Conservation (phyloP, 2,329 filamentous ascomycete species). For the Aspergillus pseudoterreus region DNA sequence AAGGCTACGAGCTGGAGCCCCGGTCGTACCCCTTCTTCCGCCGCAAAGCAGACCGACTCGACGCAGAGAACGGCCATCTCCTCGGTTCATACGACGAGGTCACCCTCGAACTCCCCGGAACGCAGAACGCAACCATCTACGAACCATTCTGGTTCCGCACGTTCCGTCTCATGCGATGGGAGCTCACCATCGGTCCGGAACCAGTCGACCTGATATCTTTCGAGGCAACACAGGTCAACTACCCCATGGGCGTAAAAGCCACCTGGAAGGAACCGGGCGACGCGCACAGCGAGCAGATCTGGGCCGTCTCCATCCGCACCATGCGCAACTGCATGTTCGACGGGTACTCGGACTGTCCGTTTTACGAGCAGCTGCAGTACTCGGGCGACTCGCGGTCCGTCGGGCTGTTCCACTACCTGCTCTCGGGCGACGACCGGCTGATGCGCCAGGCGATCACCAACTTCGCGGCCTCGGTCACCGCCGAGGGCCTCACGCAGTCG, state of each 20-base stretch:
- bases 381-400: conserved; percentile 22
- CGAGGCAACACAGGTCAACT: conserved; percentile 32
- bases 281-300: conserved; percentile 19
- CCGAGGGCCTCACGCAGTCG: conserved; percentile 27
- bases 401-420: conserved; percentile 29
- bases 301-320: conserved; percentile 30
- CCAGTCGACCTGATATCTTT: conserved; percentile 25
- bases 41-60: conserved; percentile 34
- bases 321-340: conserved; percentile 36
- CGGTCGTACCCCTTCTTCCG: conserved; percentile 39
- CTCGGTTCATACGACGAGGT: conserved; percentile 39
- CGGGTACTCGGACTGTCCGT: conserved; percentile 33
- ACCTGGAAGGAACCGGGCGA: conserved; percentile 16
- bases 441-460: conserved; percentile 32
- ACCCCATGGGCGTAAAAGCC: conserved; percentile 33
- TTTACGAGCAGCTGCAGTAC: conserved; percentile 37
- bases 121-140: conserved; percentile 15
- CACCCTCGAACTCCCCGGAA: conserved; percentile 19
- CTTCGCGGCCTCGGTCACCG: conserved; percentile 24
- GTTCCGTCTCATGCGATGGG: conserved; percentile 33
- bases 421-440: conserved; percentile 31
- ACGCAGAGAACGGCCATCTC: conserved; percentile 28
- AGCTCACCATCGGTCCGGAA: conserved; percentile 21
- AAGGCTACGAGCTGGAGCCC: conserved; percentile 31
- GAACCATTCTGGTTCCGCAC: conserved; percentile 44